Evolutionary conservation across 176 grass and related monocot genomes (phyloP).

Genomic region (Triticum dicoccoides): DNA sequence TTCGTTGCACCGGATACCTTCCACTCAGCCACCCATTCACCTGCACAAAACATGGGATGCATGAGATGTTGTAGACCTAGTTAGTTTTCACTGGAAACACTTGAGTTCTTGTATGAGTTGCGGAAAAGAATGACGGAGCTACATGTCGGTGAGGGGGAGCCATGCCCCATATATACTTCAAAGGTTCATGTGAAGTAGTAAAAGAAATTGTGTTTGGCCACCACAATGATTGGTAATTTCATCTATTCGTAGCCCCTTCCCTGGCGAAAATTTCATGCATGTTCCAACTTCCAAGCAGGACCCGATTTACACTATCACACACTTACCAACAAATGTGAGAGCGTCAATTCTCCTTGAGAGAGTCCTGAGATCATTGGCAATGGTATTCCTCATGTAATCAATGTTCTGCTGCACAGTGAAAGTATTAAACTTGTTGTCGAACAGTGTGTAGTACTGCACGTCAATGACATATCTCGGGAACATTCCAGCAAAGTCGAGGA

Average conservation of each 20-base stretch:
- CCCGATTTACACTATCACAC: no score
- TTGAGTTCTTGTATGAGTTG: no score
- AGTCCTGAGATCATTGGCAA: slow-evolving; percentile 1
- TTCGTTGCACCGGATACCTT: slow-evolving; percentile 20
- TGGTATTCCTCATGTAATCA: slow-evolving; percentile 33
- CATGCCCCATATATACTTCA: no score
- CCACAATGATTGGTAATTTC: no score
- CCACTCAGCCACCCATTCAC: slow-evolving; percentile 64
- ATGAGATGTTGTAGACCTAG: background rate
- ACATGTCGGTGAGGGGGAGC: no score
- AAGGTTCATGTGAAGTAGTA: no score
- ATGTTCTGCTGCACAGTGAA: slow-evolving; percentile 59
- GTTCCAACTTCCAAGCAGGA: no score
- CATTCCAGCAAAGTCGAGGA: slow-evolving; percentile 31
- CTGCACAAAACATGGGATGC: background rate
- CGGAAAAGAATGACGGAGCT: no score
- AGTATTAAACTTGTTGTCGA: slow-evolving; percentile 10
- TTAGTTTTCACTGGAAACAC: background rate
- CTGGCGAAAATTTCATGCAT: background rate
- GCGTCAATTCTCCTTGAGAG: slow-evolving; percentile 35
- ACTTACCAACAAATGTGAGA: slow-evolving; percentile 49
- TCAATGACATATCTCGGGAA: slow-evolving; percentile 38
- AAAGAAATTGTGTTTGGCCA: no score
- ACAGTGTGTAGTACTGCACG: slow-evolving; percentile 60
- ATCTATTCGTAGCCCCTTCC: no score